Base-by-base conservation (phyloP, 2,329 filamentous ascomycete genomes). In the Fusarium pseudograminearum region DNA sequence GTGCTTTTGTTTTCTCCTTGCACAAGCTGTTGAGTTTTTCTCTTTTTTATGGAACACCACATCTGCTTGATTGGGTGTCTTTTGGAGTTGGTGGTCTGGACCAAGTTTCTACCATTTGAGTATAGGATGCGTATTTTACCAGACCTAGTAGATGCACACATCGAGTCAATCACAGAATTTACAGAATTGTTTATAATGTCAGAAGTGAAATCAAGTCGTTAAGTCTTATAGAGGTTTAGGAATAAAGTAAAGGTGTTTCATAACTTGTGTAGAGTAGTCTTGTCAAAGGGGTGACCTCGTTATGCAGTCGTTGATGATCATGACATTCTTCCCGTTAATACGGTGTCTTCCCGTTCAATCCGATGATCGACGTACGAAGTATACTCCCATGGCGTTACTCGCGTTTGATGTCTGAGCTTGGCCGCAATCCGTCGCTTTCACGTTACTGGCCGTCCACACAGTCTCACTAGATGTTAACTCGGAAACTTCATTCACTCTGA, bases 51-150 rank as follows among this genome's bases (percentile, higher is more conserved):
- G 24, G 14, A 38, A 60, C n/a, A 20, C 20, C 16, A 14, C 20
- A 33, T 46, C 12, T 53, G 33, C 33, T 48, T 5, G 30, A 18
- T 47, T 46, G 30, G 30, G 15, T 26, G 20, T 38, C 22, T 20
- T 44, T 46, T 18, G 46, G 18, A 31, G 18, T 33, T 50, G 14
- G 16, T 15, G 26, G 47, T 52, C 58, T 31, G 26, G 15, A 18
- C 26, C 28, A 2, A 30, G 28, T 30, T 30, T 30, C 1, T 30
- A 20, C 30, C 20, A 18, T 33, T 60, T 60, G 54, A 65, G 41
- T 65, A 31, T 11, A 48, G 54, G 41, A 42, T 40, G n/a, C 24
- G 8, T 15, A 34, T 48, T 50, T 44, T 16, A 52, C 36, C 22
- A 41, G 8, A 47, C n/a, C 14, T 8, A 40, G 36, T 4, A 40